These are phyloP conservation scores for Boletus nobilissimus DNA, from an alignment of 1,284 basidiomycete genomes.

Conservation along the genomic window DNA sequence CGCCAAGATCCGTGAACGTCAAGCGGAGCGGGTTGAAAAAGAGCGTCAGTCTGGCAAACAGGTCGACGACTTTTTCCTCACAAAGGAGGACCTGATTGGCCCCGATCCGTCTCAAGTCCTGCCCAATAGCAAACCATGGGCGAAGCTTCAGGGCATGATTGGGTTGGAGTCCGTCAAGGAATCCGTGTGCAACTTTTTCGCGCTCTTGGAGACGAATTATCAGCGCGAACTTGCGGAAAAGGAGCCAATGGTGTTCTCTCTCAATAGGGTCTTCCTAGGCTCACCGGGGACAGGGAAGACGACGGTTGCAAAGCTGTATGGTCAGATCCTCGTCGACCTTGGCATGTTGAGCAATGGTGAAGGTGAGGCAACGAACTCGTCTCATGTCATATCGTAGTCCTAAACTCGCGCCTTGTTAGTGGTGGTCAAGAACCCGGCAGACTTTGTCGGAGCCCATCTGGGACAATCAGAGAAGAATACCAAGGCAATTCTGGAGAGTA, in stretches of 20 bases:
- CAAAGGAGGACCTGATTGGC: slow-evolving; percentile 58
- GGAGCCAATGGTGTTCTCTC: slow-evolving; percentile 61
- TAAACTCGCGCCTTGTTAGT: slow-evolving; percentile 51
- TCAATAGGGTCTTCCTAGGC: slow-evolving; percentile 72
- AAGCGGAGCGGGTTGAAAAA: slow-evolving; percentile 42
- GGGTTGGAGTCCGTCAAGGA: slow-evolving; percentile 68
- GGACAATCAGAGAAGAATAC: slow-evolving; percentile 72
- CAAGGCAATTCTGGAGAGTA: slow-evolving; percentile 66
- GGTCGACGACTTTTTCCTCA: slow-evolving; percentile 32
- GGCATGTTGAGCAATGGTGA: slow-evolving; percentile 73
- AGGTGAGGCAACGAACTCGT: slow-evolving; percentile 53
- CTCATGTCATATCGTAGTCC: neutral
- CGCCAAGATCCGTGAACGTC: slow-evolving; percentile 56
- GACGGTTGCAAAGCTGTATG: slow-evolving; percentile 72
- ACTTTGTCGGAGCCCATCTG: slow-evolving; percentile 65
- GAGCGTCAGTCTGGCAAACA: slow-evolving; percentile 21
- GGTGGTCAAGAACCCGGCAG: slow-evolving; percentile 71
- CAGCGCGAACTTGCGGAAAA: slow-evolving; percentile 65
- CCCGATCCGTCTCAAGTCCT: slow-evolving; percentile 66
- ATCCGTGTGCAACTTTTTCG: slow-evolving; percentile 59
- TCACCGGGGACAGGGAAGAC: slow-evolving; percentile 77
- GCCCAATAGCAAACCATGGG: slow-evolving; percentile 59
- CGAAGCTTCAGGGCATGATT: slow-evolving; percentile 61
- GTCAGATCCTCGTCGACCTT: slow-evolving; percentile 66
- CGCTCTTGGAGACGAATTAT: slow-evolving; percentile 63